Evolutionary conservation across 2,329 filamentous ascomycete species (phyloP).

Genomic region (Penicillium sp.): DNA sequence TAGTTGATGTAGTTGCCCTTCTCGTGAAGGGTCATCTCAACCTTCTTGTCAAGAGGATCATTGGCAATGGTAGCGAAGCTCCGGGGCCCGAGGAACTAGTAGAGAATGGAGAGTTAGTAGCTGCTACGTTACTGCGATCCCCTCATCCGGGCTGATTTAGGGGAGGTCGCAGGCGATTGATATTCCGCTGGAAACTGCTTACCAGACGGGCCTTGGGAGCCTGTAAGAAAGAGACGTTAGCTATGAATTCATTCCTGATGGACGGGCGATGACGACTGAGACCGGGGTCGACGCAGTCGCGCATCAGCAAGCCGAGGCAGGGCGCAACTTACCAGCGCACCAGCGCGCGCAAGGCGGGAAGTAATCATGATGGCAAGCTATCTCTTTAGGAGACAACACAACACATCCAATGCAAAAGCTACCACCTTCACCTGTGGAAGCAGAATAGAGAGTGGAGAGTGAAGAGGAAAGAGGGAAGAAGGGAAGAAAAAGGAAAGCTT

Average conservation of each 20-base stretch:
- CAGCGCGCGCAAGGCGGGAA: conserved; percentile 47
- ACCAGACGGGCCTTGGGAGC: conserved; percentile 48
- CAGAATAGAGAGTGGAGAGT: conserved; percentile 35
- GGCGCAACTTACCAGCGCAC: conserved; percentile 45
- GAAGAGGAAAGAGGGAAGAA: conserved; percentile 37
- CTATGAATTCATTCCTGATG: conserved; percentile 9
- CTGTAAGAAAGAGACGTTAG: conserved; percentile 30
- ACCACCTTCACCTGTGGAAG: conserved; percentile 36
- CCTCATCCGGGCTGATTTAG: neutral
- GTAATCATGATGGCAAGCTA: conserved; percentile 47
- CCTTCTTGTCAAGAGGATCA: conserved; percentile 87
- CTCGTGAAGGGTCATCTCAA: conserved; percentile 97
- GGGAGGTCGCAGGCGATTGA: neutral
- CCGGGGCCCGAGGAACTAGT: conserved; percentile 63
- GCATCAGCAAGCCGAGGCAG: conserved; percentile 9
- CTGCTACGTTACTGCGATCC: conserved; percentile 10
- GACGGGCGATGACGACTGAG: neutral
- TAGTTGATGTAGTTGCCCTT: conserved; percentile 98
- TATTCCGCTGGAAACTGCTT: conserved; percentile 26
- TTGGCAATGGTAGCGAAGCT: conserved; percentile 82
- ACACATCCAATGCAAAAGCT: conserved; percentile 39
- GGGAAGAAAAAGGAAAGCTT: conserved; percentile 41
- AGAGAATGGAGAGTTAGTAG: conserved; percentile 34
- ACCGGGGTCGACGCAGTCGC: conserved; percentile 1
- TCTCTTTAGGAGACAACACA: conserved; percentile 40